Percentiles rank a stretch among this genome's conserved stretches.
Conservation (phyloP, 202 grass and related monocot species). For the Cymbopogon flexuosus region DNA sequence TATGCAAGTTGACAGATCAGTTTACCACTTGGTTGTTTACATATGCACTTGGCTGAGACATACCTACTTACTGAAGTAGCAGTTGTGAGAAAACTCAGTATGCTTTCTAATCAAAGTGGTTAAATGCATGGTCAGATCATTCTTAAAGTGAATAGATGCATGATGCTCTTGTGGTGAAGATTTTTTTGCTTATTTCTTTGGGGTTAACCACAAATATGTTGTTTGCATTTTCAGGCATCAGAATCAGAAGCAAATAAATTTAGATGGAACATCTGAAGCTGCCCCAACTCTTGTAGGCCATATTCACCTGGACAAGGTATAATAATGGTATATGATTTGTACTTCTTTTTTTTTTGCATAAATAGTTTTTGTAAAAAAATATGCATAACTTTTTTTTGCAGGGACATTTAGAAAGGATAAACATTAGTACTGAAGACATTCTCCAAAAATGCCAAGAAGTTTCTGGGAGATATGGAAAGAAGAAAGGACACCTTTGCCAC, state of each 20-base stretch:
- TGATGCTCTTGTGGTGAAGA: background rate
- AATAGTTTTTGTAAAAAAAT: conserved; percentile 16
- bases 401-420: conserved; percentile 66
- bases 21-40: conserved; percentile 1
- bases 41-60: background rate
- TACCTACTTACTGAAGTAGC: background rate
- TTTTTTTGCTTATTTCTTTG: conserved; percentile 25
- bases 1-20: background rate
- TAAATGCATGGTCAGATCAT: conserved; percentile 2
- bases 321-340: background rate
- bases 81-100: conserved; percentile 4
- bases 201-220: conserved; percentile 1
- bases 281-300: conserved; percentile 71
- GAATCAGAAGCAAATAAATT: conserved; percentile 53
- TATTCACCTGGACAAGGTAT: conserved; percentile 88
- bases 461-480: conserved; percentile 60
- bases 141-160: conserved; percentile 8
- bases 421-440: conserved; percentile 62
- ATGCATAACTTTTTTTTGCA: conserved; percentile 27
- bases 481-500: conserved; percentile 75
- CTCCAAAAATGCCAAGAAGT: conserved; percentile 67
- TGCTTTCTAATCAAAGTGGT: background rate
- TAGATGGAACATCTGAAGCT: conserved; percentile 49
- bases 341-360: conserved; percentile 27
- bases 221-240: conserved; percentile 59